Conservation (phyloP, 805 yeast genomes). For the Blastobotrys parvus region DNA sequence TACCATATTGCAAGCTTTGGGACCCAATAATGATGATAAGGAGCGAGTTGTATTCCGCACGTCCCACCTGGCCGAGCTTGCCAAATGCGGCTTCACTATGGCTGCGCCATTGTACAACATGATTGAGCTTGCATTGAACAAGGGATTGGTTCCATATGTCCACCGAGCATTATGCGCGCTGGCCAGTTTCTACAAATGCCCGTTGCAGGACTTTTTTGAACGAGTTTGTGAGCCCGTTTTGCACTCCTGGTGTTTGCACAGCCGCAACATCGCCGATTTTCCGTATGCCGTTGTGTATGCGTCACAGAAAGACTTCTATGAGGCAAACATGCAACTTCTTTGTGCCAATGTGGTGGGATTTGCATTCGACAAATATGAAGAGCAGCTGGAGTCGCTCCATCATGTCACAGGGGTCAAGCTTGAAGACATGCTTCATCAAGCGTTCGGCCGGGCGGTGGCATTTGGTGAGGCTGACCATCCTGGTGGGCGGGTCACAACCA, state of each 20-base stretch:
- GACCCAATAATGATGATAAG: neutral
- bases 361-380: neutral
- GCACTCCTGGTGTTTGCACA: conserved; percentile 6
- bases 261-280: conserved; percentile 1
- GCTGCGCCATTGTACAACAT: conserved; percentile 1
- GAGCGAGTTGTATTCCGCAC: neutral
- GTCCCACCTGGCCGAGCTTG: neutral
- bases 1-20: neutral
- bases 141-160: neutral
- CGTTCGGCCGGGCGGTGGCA: conserved; percentile 3
- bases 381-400: neutral
- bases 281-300: conserved; percentile 9
- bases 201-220: conserved; percentile 5
- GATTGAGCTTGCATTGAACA: neutral
- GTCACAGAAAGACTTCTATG: conserved; percentile 7
- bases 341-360: neutral
- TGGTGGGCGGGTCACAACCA: no score
- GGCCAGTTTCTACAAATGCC: neutral
- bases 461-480: conserved; percentile 1
- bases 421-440: neutral
- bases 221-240: conserved; percentile 8
- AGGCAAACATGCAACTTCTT: conserved; percentile 4
- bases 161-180: neutral
- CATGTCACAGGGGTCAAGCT: neutral
- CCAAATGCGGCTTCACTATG: neutral